These are phyloP conservation scores for Allantophomopsis cytisporea DNA, from an alignment of 2,329 filamentous ascomycete genomes.

Conservation along the genomic window DNA sequence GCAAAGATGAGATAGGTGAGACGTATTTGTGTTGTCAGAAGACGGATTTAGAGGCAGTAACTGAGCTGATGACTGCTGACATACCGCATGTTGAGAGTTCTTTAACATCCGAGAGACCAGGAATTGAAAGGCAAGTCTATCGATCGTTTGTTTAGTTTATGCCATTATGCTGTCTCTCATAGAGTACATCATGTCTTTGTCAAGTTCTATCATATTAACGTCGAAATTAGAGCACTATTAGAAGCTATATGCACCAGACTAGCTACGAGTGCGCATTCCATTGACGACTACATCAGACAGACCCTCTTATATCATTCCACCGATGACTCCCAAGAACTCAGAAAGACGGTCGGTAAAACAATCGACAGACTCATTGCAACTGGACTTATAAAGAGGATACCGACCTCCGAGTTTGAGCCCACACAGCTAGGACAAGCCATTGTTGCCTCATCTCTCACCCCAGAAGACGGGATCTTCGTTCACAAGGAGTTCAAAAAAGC, in stretches of 20 bases:
- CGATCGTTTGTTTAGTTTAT: background rate
- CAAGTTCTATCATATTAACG: background rate
- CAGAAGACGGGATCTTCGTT: slow-evolving; percentile 63
- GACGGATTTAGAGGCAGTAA: slow-evolving; percentile 53
- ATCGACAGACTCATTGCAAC: slow-evolving; percentile 40
- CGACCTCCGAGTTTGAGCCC: slow-evolving; percentile 37
- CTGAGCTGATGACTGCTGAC: slow-evolving; percentile 59
- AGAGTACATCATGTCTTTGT: too few species aligned
- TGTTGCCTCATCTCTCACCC: slow-evolving; percentile 58
- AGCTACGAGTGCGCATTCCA: slow-evolving; percentile 48
- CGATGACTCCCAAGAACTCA: slow-evolving; percentile 31
- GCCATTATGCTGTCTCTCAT: too few species aligned
- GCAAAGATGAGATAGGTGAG: slow-evolving; percentile 65
- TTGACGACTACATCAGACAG: slow-evolving; percentile 54
- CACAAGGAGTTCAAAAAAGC: slow-evolving; percentile 55
- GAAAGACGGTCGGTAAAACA: slow-evolving; percentile 40
- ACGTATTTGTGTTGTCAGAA: slow-evolving; percentile 64
- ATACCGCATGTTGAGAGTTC: slow-evolving; percentile 58
- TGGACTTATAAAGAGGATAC: slow-evolving; percentile 37
- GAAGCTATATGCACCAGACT: slow-evolving; percentile 58
- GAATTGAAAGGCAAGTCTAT: slow-evolving; percentile 43
- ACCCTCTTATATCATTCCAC: slow-evolving; percentile 51
- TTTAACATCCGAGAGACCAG: slow-evolving; percentile 50
- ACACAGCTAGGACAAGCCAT: slow-evolving; percentile 58
- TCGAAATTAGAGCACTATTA: slow-evolving; percentile 44